Base-by-base conservation (phyloP, 306 rosid genomes). In the Vigna trinervia region DNA sequence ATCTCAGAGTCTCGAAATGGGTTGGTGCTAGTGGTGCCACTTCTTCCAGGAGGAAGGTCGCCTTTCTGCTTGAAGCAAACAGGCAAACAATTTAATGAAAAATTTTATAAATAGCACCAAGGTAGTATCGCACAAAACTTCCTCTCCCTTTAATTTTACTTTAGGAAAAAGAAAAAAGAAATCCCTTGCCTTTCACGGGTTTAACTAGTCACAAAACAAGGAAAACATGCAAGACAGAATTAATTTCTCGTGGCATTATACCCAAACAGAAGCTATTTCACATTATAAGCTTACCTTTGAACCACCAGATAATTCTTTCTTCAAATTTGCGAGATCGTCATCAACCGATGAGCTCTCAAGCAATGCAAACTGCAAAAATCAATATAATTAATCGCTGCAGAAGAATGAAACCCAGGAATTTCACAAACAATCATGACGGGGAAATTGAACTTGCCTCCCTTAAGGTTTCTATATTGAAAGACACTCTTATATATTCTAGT, bases 41-140 rank as follows among this genome's bases (percentile, higher is more conserved):
- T 88, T 90, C 97, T 89, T 81, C 98, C 98, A 4, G 93, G 97
- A 26, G 97, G 98, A 75, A 93, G 97, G 74, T 93, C 93, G 57
- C 98, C 98, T 88, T 91, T 93, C 98, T 93, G 90, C 79, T 78
- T 15, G 60, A 78, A 80, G 50, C 74, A 77, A 80, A 69, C 69
- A 82, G 52, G 14, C 41, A 57, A 68, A 83, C 56, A 43, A 71
- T 41, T 61, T 64, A 43, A 50, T 2, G 15, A 36, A 34, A 63
- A 62, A 82, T 47, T 38, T 13, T 6, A 71, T 46, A 38, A 34
- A 43, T 22, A 57, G 70, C 39, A 53, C 11, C 19, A 53, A 6
- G 52, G 59, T 39, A 59, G 58, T 32, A 66, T 54, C 41, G 26
- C 56, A 71, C 5, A 36, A 41, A 36, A 80, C 26, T 38, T 22